Evolutionary conservation across 805 yeast species (phyloP).

Genomic region (Candida glaebosa): DNA sequence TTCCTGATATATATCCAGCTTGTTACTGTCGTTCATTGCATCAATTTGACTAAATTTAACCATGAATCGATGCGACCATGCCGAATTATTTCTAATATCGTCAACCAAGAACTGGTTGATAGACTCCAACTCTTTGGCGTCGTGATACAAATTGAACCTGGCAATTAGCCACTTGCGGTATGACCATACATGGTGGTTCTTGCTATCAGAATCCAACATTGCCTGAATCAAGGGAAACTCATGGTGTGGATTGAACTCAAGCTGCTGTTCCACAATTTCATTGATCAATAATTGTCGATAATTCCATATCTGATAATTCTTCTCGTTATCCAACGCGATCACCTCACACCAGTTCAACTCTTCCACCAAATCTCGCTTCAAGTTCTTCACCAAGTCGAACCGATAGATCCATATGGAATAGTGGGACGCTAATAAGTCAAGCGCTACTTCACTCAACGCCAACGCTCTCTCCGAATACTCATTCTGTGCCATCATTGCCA

Average conservation of each 20-base stretch:
- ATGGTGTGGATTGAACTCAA: constrained; percentile 37
- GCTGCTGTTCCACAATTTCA: constrained; percentile 16
- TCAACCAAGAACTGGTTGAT: constrained; percentile 43
- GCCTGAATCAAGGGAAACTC: constrained; percentile 65
- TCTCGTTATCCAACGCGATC: constrained; percentile 71
- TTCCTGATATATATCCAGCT: constrained; percentile 43
- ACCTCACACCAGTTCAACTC: constrained; percentile 81
- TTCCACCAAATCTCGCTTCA: constrained; percentile 36
- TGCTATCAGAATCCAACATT: constrained; percentile 75
- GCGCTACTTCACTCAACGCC: constrained; percentile 58
- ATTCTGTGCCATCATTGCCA: constrained; percentile 53
- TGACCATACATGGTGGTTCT: constrained; percentile 97
- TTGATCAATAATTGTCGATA: constrained; percentile 70
- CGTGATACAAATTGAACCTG: constrained; percentile 45
- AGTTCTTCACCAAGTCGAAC: constrained; percentile 43
- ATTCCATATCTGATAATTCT: constrained; percentile 97
- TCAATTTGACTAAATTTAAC: constrained; percentile 29
- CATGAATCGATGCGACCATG: constrained; percentile 86
- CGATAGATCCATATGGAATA: constrained; percentile 86
- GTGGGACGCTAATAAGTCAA: constrained; percentile 78
- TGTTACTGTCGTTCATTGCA: constrained; percentile 10
- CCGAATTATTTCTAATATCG: constrained; percentile 87
- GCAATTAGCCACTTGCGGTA: constrained; percentile 80
- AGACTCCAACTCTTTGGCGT: constrained; percentile 49
- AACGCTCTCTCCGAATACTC: constrained; percentile 75